Evolutionary conservation across 352 stramenopile genomes (phyloP).

Genomic region (Globisporangium yorkense): DNA sequence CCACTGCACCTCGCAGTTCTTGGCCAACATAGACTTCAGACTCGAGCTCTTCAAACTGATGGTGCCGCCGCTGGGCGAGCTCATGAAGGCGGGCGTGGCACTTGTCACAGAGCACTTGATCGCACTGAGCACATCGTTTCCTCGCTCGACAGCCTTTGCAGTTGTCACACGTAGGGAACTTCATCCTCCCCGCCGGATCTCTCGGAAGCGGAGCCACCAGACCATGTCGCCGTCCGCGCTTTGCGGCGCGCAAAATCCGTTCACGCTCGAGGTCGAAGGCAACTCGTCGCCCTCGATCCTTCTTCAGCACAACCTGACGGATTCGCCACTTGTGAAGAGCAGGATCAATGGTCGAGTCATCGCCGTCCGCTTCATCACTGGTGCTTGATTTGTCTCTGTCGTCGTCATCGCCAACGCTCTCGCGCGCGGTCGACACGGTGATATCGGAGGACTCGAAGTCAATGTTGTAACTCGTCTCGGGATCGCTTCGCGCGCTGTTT

Average conservation of each 20-base stretch:
- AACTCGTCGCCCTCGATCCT: conserved; percentile 15
- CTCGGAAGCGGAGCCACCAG: conserved; percentile 45
- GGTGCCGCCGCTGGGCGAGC: conserved; percentile 37
- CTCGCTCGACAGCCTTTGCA: conserved; percentile 35
- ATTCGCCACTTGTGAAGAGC: conserved; percentile 30
- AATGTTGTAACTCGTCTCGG: background rate
- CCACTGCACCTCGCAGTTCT: conserved; percentile 13
- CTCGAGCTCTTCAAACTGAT: conserved; percentile 39
- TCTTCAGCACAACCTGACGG: conserved; percentile 29
- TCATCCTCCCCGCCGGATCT: conserved; percentile 24
- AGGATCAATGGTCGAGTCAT: conserved; percentile 7
- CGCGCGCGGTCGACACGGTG: background rate
- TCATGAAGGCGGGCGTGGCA: conserved; percentile 58
- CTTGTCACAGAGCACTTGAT: conserved; percentile 55
- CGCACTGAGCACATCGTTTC: conserved; percentile 45
- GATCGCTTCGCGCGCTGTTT: background rate
- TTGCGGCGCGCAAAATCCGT: conserved; percentile 26
- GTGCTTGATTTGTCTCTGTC: background rate
- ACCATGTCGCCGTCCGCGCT: conserved; percentile 42
- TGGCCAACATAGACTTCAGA: conserved; percentile 22
- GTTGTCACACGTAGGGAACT: conserved; percentile 46
- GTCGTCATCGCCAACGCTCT: background rate
- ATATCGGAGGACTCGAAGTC: background rate
- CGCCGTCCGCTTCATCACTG: background rate
- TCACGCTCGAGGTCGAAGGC: conserved; percentile 39